Evolutionary conservation across 305 asterid genomes (phyloP), one percentile per base, ranked within the genome.

Genomic region (Solanum hybrid): DNA sequence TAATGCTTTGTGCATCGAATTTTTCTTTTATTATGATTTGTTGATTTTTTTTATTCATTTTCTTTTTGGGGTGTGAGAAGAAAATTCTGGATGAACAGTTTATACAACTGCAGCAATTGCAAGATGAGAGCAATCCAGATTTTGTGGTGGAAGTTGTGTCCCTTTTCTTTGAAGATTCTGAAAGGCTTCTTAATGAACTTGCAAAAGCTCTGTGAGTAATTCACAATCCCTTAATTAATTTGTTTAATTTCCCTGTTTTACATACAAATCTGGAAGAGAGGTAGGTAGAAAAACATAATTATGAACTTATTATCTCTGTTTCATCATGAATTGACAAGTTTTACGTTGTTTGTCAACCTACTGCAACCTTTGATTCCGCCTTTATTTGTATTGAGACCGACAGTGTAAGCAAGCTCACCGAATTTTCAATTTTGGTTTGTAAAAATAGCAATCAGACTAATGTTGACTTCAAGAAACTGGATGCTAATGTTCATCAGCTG

Each of bases 401-500:
- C 31, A 10, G 7, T 68, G 7, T 68, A 70, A 70, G 31, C 32
- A 70, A 24, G 4, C 32, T 70, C 8, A 70, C 34, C 1, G 27
- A 41, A 13, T 90, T 68, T 87, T 68, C 10, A n/a, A 89, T 68
- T 86, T 68, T 37, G 7, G 7, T 17, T 38, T 22, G 61, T 13
- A 24, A 61, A 32, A 57, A 24, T 37, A 92, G 93, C 45, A 88
- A 70, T 89, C 92, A 91, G 82, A 86, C 80, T 57, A 90, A 4
- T 80, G 90, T 80, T 72, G 92, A 92, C 36, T 92, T 85, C 92
- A 91, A 88, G 91, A 92, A 90, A 73, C 17, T 92, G 76, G 92
- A 92, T 86, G 92, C 93, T 6, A 89, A 92, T 90, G 93, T 92
- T 92, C 93, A 91, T 86, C 93, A 92, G 78, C 79, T 92, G 76